These are phyloP conservation scores for Globisporangium acanthophoron DNA, from an alignment of 352 stramenopile species.

Conservation along the genomic window DNA sequence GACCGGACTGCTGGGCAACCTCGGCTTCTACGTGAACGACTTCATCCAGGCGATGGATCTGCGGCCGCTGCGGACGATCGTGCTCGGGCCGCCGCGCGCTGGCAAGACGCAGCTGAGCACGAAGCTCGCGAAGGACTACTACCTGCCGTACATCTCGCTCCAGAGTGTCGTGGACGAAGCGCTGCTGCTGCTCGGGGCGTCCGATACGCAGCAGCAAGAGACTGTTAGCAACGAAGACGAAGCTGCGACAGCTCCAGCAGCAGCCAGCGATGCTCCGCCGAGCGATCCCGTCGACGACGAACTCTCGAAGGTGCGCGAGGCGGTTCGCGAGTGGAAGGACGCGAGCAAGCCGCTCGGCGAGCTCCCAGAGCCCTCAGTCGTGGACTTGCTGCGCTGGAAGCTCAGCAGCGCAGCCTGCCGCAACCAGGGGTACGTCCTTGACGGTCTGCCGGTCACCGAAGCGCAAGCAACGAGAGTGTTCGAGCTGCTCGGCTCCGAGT, in stretches of 20 bases:
- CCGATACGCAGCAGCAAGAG: constrained; percentile 15
- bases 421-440: constrained; percentile 83
- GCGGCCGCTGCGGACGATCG: constrained; percentile 56
- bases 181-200: constrained; percentile 17
- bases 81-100: constrained; percentile 58
- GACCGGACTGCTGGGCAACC: constrained; percentile 51
- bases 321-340: constrained; percentile 26
- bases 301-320: constrained; percentile 33
- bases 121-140: constrained; percentile 64
- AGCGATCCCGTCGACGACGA: constrained; percentile 17
- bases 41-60: constrained; percentile 76
- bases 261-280: not conserved
- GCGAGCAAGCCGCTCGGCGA: constrained; percentile 16
- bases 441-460: constrained; percentile 47
- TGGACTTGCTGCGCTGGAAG: constrained; percentile 65
- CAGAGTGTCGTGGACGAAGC: constrained; percentile 35
- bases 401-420: constrained; percentile 44
- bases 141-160: constrained; percentile 55
- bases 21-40: constrained; percentile 63
- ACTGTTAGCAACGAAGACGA: constrained; percentile 6
- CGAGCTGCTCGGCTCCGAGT: constrained; percentile 4
- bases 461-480: constrained; percentile 50
- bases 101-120: constrained; percentile 60
- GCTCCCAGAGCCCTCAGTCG: constrained; percentile 29
- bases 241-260: constrained; percentile 10